Conservation (phyloP, 2,329 filamentous ascomycete genomes). For the Huntiella decipiens region DNA sequence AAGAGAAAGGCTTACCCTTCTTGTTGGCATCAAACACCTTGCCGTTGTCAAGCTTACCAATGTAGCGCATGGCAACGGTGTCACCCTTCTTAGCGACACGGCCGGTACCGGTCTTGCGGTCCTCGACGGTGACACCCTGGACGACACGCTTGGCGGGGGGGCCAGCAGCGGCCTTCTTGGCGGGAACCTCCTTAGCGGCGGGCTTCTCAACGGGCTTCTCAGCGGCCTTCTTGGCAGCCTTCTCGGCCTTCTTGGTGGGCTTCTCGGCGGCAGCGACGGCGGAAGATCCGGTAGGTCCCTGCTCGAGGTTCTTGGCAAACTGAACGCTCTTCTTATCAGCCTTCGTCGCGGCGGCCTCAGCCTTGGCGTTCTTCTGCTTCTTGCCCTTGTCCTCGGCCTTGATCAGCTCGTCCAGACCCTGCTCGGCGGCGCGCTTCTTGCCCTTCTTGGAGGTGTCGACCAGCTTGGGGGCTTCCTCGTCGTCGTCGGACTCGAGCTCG, state of each 20-base stretch:
- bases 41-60: conserved; percentile 86
- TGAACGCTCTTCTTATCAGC: conserved; percentile 86
- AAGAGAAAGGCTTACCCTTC: conserved; percentile 92
- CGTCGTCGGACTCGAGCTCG: conserved; percentile 60
- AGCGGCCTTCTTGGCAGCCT: conserved; percentile 96
- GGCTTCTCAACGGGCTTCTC: conserved; percentile 71
- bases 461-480: conserved; percentile 51
- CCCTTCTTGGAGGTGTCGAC: conserved; percentile 40
- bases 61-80: conserved; percentile 87
- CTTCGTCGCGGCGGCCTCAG: conserved; percentile 43
- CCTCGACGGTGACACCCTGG: conserved; percentile 79
- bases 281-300: conserved; percentile 67
- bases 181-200: conserved; percentile 16
- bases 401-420: conserved; percentile 68
- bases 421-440: conserved; percentile 83
- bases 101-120: conserved; percentile 80
- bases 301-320: conserved; percentile 97
- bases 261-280: conserved; percentile 76
- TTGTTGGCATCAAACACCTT: conserved; percentile 98
- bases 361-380: conserved; percentile 96
- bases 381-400: conserved; percentile 63
- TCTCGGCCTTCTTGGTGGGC: conserved; percentile 42
- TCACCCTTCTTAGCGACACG: conserved; percentile 77
- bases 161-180: conserved; percentile 19
- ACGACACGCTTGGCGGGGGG: conserved; percentile 57